Evolutionary conservation across 306 rosid genomes (phyloP).

Genomic region (Rubus idaeus): DNA sequence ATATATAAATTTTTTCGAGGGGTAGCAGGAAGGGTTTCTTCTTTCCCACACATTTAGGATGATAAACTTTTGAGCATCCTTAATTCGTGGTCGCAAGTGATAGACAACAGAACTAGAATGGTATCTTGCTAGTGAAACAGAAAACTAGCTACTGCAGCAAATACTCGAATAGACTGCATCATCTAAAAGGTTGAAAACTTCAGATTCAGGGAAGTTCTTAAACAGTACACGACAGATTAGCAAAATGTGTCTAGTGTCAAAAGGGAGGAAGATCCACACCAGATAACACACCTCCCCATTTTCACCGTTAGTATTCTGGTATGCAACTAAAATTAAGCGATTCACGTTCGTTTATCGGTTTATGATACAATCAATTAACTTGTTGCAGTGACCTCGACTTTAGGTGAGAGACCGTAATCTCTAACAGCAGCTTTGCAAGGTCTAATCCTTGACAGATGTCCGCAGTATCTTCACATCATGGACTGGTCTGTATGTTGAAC

Average conservation of each 20-base stretch:
- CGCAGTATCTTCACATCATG: conserved; percentile 93
- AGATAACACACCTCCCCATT: neutral
- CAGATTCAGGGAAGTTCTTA: neutral
- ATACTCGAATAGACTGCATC: neutral
- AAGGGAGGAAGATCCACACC: neutral
- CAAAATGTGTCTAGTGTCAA: neutral
- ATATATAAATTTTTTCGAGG: too few relatives aligned
- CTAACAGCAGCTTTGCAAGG: conserved; percentile 7
- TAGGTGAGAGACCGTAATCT: neutral
- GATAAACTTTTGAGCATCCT: too few relatives aligned
- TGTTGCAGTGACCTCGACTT: conserved; percentile 4
- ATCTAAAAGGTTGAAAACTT: neutral
- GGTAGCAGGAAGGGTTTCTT: too few relatives aligned
- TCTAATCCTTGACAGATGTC: conserved; percentile 73
- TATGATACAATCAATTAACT: conserved; percentile 22
- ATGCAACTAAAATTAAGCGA: neutral
- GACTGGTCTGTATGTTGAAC: conserved; percentile 62
- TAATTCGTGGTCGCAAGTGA: too few relatives aligned
- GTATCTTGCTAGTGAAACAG: neutral
- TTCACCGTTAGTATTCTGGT: neutral
- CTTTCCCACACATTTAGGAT: too few relatives aligned
- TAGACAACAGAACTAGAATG: neutral
- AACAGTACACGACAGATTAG: neutral
- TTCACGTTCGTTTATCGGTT: neutral
- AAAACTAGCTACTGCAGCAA: neutral